These are phyloP conservation scores for Caloboletus firmus DNA, from an alignment of 1,284 basidiomycete genomes.

Conservation along the genomic window DNA sequence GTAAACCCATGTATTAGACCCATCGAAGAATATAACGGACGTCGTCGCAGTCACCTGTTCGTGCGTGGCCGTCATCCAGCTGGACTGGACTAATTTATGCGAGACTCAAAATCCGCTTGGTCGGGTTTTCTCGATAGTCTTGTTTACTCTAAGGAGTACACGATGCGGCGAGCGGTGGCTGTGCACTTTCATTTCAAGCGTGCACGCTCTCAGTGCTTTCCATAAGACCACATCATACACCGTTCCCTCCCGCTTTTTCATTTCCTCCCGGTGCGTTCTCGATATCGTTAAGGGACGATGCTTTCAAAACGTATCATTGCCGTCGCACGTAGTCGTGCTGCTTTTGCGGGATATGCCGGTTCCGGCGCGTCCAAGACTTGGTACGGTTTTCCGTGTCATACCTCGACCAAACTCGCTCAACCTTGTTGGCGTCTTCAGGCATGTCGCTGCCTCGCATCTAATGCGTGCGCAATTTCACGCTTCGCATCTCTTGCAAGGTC, in stretches of 20 bases:
- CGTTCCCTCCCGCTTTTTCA: not conserved
- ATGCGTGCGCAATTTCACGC: conserved; percentile 66
- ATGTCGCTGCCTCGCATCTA: conserved; percentile 45
- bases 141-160: not conserved
- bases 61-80: not conserved
- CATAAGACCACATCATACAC: not conserved
- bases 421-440: conserved; percentile 37
- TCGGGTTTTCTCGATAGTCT: conserved; percentile 10
- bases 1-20: not conserved
- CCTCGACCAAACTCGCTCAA: conserved; percentile 2
- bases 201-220: not conserved
- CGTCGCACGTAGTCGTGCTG: conserved; percentile 59
- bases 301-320: conserved; percentile 70
- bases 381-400: conserved; percentile 38
- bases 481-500: conserved; percentile 67
- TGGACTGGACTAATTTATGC: not conserved
- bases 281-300: conserved; percentile 42
- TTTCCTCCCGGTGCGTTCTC: not conserved
- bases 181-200: conserved; percentile 5
- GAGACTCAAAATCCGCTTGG: not conserved
- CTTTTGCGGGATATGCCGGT: conserved; percentile 42
- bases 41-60: not conserved
- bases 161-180: conserved; percentile 22
- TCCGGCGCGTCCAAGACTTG: conserved; percentile 50
- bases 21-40: no score